Evolutionary conservation across 345 rosid genomes (phyloP), one percentile per base, ranked within the genome.

Genomic region (Conringia planisiliqua): DNA sequence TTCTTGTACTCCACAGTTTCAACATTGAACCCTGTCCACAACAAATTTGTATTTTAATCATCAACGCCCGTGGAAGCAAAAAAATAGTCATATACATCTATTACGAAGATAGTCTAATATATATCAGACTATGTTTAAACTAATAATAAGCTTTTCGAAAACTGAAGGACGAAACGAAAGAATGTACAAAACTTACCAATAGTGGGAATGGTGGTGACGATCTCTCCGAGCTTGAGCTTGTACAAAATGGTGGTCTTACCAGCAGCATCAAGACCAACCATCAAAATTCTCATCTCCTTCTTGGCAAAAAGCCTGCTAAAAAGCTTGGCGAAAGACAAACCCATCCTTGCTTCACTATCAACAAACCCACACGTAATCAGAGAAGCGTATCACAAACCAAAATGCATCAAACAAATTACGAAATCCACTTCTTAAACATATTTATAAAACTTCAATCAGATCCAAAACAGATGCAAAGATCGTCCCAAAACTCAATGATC

Each of bases 231-330:
- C 79, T 90, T 90, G 57, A 88, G 78, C 79, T 86, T 88, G 86
- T 88, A 86, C 58, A 90, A 43, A 87, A 88, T 90, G 69, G 96
- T 88, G 64, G 96, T 90, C 79, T 85, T 90, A 9, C 96, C 96
- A 50, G 90, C 85, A 54, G 91, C 95, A 77, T 87, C 91, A 22
- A 87, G 83, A 72, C 92, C 92, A 67, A 90, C 90, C 96, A 90
- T 90, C 47, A 90, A 78, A 72, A 88, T 88, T 52, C 92, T 82
- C 90, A 86, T 86, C 78, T 88, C 90, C 75, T 88, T 85, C 87
- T 68, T 63, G 68, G 68, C 68, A 3, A 63, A 63, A 43, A 63
- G 68, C 68, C 68, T 17, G 54, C 68, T 63, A 43, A 63, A 63
- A 8, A 63, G 68, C 68, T 63, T 63, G 6, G 68, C 68, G 39